Percentiles rank a stretch among this genome's conserved stretches.
Evolutionary conservation across 139 green algal genomes (phyloP).

Genomic region (Desmodesmus armatus): DNA sequence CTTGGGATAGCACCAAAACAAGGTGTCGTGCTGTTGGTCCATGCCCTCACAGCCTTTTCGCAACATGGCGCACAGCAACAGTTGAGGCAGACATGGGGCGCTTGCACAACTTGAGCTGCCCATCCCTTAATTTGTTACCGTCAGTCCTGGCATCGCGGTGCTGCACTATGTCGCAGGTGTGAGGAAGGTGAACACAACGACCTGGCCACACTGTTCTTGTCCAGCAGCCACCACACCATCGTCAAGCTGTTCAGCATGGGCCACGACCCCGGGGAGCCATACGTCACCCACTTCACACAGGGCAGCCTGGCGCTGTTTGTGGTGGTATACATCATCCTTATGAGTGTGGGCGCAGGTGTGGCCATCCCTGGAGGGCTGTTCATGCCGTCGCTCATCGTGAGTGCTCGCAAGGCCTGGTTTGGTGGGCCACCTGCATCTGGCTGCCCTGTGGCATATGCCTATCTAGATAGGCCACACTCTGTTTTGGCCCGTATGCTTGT

Average conservation of each 20-base stretch:
- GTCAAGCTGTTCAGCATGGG: conserved; percentile 77
- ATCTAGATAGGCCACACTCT: too few species aligned
- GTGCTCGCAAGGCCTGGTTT: too few species aligned
- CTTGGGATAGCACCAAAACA: not conserved
- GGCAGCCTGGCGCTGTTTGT: conserved; percentile 67
- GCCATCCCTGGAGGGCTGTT: conserved; percentile 92
- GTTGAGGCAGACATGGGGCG: too few species aligned
- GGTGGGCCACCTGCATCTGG: too few species aligned
- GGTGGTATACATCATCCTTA: conserved; percentile 80
- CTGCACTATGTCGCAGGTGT: too few species aligned
- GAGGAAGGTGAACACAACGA: conserved; percentile 85
- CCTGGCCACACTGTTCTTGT: conserved; percentile 85
- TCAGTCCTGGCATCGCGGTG: too few species aligned
- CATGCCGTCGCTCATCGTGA: conserved; percentile 90
- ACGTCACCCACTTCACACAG: conserved; percentile 47
- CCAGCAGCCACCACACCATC: conserved; percentile 79
- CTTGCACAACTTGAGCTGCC: too few species aligned
- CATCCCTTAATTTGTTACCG: too few species aligned
- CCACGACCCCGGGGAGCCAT: conserved; percentile 34
- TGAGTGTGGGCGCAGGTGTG: conserved; percentile 77
- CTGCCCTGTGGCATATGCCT: too few species aligned
- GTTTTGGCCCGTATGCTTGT: too few species aligned
- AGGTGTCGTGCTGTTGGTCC: not conserved
- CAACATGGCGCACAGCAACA: too few species aligned
- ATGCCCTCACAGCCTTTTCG: too few species aligned